phyloP scores from a whole-genome alignment of 2,329 filamentous ascomycete species.

The Ophiostoma sp. region DNA sequence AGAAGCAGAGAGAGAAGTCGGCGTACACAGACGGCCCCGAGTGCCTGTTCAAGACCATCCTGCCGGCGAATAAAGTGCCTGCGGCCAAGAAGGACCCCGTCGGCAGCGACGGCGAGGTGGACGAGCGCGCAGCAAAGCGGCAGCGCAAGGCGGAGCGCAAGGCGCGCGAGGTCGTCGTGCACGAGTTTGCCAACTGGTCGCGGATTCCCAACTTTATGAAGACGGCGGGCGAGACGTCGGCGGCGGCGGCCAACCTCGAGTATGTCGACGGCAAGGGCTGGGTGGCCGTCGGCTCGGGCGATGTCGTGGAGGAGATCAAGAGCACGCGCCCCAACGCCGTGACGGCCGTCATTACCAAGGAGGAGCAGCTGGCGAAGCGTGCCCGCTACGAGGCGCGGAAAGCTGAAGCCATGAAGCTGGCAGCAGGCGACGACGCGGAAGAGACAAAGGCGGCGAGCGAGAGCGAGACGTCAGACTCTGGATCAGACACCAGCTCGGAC shows the following conservation, averaged over 20 bases:
- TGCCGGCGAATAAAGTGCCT: conserved; percentile 49
- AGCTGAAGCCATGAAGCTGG: conserved; percentile 21
- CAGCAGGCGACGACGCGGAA: not conserved
- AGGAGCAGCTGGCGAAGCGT: conserved; percentile 27
- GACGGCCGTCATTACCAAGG: conserved; percentile 22
- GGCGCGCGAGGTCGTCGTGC: conserved; percentile 58
- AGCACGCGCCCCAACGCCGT: conserved; percentile 30
- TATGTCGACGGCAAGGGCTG: conserved; percentile 84
- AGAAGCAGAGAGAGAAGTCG: conserved; percentile 56
- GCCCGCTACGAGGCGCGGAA: conserved; percentile 19
- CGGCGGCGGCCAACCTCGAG: conserved; percentile 43
- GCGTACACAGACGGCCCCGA: conserved; percentile 78
- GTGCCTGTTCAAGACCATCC: conserved; percentile 74
- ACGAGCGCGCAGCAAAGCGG: conserved; percentile 41
- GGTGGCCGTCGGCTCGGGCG: conserved; percentile 68
- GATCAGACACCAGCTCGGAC: conserved; percentile 16
- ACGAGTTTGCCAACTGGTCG: conserved; percentile 83
- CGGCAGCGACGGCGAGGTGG: conserved; percentile 12
- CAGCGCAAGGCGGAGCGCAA: conserved; percentile 46
- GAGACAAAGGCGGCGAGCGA: conserved; percentile 3
- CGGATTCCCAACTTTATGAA: conserved; percentile 81
- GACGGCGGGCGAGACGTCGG: conserved; percentile 39
- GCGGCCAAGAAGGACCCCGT: not conserved
- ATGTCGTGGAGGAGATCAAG: conserved; percentile 60
- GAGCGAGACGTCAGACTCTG: conserved; percentile 26